phyloP scores from a whole-genome alignment of 768 basidiomycete genomes.

The Amanita subjunquillea region DNA sequence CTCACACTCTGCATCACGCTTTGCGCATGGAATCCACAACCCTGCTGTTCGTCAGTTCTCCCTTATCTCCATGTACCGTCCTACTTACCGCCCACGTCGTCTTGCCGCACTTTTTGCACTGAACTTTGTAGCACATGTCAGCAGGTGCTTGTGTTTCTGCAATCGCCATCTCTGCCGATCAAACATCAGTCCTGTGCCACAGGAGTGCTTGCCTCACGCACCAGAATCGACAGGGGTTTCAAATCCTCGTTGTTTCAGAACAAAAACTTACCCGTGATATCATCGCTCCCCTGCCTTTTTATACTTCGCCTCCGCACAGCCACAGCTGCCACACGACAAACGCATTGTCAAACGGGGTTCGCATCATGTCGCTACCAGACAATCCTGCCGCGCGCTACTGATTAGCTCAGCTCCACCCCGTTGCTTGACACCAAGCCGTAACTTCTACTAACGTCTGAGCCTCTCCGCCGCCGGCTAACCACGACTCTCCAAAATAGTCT shows the following conservation, averaged over 20 bases:
- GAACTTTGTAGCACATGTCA: constrained; percentile 45
- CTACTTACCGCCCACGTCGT: constrained; percentile 47
- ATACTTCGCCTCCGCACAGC: neutral
- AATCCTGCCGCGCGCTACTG: too few species aligned
- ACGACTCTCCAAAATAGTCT: constrained; percentile 21
- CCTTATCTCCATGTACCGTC: constrained; percentile 27
- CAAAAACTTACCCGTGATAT: neutral
- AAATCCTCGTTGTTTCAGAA: too few species aligned
- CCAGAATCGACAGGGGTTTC: neutral
- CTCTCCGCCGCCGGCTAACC: neutral
- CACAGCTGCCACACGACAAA: neutral
- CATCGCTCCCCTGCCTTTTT: neutral
- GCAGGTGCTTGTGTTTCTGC: constrained; percentile 21
- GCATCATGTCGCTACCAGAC: too few species aligned
- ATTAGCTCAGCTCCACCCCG: neutral
- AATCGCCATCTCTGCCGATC: neutral
- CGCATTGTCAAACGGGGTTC: neutral
- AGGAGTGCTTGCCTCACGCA: neutral
- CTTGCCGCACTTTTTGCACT: constrained; percentile 56
- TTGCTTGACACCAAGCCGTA: constrained; percentile 1
- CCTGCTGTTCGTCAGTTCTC: constrained; percentile 16
- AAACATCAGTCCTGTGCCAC: neutral
- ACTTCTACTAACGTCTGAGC: neutral
- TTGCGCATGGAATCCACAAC: too few species aligned
- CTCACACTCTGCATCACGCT: constrained; percentile 32